Conservation (phyloP, 2,329 filamentous ascomycete species). For the Colletotrichum australisinense region DNA sequence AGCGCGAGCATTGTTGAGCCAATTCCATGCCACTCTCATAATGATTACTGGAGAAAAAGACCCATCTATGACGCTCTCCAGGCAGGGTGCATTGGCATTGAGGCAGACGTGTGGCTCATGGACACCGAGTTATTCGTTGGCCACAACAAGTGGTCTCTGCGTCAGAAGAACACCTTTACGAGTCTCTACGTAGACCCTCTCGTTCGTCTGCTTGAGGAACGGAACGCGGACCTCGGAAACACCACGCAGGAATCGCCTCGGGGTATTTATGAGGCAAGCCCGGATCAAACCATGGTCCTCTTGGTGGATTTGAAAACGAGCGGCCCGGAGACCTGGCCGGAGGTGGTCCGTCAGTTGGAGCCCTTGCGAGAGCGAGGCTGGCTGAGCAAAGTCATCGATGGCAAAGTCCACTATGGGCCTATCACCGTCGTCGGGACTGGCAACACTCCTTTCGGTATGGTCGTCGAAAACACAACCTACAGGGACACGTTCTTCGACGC, state of each 20-base stretch:
- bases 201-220: conserved; percentile 66
- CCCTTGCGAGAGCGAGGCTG: conserved; percentile 70
- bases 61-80: conserved; percentile 72
- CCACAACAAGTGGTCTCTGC: conserved; percentile 68
- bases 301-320: conserved; percentile 78
- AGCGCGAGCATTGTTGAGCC: conserved; percentile 52
- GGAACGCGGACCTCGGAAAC: conserved; percentile 56
- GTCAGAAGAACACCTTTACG: conserved; percentile 65
- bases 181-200: conserved; percentile 74
- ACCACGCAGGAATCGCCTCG: conserved; percentile 47
- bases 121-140: conserved; percentile 69
- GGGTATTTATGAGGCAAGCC: conserved; percentile 68
- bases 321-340: conserved; percentile 61
- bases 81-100: conserved; percentile 71
- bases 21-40: conserved; percentile 74
- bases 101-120: conserved; percentile 77
- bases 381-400: conserved; percentile 64
- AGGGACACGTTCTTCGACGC: conserved; percentile 76
- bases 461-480: conserved; percentile 63
- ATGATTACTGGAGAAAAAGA: conserved; percentile 75
- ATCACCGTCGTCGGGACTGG: conserved; percentile 79
- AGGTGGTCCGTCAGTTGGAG: conserved; percentile 65
- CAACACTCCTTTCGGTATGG: conserved; percentile 67
- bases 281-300: conserved; percentile 67
- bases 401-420: conserved; percentile 62